Percentiles rank a stretch among this genome's conserved stretches.
Evolutionary conservation across 495 filamentous ascomycete species (phyloP).

Genomic region (Chlorociboria aeruginascens): DNA sequence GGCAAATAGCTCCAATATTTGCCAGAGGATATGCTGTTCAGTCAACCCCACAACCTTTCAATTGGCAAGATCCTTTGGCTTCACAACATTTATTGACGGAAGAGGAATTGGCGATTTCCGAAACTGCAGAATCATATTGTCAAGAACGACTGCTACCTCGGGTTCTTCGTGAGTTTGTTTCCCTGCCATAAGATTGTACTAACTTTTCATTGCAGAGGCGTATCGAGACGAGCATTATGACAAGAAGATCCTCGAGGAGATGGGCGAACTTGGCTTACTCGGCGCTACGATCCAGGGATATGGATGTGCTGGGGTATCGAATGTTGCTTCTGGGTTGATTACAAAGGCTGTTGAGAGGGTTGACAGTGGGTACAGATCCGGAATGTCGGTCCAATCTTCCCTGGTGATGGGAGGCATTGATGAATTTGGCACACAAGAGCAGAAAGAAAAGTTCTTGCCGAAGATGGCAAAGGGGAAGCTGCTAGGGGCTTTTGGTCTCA

Average conservation of each 20-base stretch:
- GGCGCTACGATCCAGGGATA: slow-evolving; percentile 89
- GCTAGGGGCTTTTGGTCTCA: slow-evolving; percentile 86
- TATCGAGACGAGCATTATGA: slow-evolving; percentile 94
- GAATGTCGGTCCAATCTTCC: slow-evolving; percentile 92
- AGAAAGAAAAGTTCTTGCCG: slow-evolving; percentile 81
- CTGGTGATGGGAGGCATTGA: slow-evolving; percentile 95
- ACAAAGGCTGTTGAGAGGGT: slow-evolving; percentile 93
- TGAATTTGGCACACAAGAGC: slow-evolving; percentile 80
- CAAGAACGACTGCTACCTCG: slow-evolving; percentile 79
- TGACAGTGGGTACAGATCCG: slow-evolving; percentile 88
- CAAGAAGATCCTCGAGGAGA: slow-evolving; percentile 76
- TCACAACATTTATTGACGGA: slow-evolving; percentile 66
- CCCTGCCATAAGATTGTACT: background rate
- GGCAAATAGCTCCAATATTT: slow-evolving; percentile 22
- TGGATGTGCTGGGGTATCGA: slow-evolving; percentile 86
- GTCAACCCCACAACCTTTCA: slow-evolving; percentile 44
- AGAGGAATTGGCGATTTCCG: slow-evolving; percentile 80
- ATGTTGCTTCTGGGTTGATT: slow-evolving; percentile 84
- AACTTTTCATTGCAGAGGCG: slow-evolving; percentile 51
- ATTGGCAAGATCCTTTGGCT: slow-evolving; percentile 85
- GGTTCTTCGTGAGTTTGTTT: slow-evolving; percentile 59
- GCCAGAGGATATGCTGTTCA: slow-evolving; percentile 25
- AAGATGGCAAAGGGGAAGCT: slow-evolving; percentile 77
- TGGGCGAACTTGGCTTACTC: slow-evolving; percentile 88
- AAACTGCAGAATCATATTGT: slow-evolving; percentile 84